phyloP scores from a whole-genome alignment of 129 eudicot genomes.

The sunflower (Helianthus annuus) region DNA sequence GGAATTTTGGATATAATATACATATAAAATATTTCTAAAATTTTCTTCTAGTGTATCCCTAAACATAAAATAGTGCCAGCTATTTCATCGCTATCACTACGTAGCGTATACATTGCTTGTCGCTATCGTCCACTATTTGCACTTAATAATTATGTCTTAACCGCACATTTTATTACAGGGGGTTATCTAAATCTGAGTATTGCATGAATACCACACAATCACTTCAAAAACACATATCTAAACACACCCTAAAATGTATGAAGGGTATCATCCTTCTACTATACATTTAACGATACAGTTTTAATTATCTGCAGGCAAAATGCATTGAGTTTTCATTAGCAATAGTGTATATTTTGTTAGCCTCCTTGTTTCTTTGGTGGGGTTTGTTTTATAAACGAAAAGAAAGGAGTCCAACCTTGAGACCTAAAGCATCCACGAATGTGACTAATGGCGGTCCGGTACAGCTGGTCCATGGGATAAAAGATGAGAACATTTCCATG shows the following conservation, averaged over 20 bases:
- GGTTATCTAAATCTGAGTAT: too few species aligned
- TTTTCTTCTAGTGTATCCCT: too few species aligned
- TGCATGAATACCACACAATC: background rate
- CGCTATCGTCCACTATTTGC: too few species aligned
- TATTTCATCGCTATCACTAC: too few species aligned
- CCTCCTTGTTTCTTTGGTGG: conserved; percentile 92
- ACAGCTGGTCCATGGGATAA: conserved; percentile 50
- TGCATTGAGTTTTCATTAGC: conserved; percentile 81
- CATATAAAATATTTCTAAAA: too few species aligned
- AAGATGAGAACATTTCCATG: conserved; percentile 71
- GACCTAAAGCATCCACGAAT: conserved; percentile 56
- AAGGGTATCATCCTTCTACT: background rate
- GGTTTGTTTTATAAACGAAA: conserved; percentile 63
- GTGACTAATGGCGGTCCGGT: conserved; percentile 48
- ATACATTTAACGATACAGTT: conserved; percentile 23
- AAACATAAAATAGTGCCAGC: too few species aligned
- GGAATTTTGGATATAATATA: too few species aligned
- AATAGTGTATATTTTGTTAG: conserved; percentile 59
- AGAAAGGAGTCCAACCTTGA: conserved; percentile 46
- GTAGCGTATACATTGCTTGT: too few species aligned
- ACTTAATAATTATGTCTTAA: too few species aligned
- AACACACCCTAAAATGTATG: background rate
- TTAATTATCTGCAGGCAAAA: conserved; percentile 67
- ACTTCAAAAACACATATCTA: background rate
- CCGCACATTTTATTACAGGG: too few species aligned